Evolutionary conservation across 306 rosid genomes (phyloP).

Genomic region (Cucurbita argyrosperma): DNA sequence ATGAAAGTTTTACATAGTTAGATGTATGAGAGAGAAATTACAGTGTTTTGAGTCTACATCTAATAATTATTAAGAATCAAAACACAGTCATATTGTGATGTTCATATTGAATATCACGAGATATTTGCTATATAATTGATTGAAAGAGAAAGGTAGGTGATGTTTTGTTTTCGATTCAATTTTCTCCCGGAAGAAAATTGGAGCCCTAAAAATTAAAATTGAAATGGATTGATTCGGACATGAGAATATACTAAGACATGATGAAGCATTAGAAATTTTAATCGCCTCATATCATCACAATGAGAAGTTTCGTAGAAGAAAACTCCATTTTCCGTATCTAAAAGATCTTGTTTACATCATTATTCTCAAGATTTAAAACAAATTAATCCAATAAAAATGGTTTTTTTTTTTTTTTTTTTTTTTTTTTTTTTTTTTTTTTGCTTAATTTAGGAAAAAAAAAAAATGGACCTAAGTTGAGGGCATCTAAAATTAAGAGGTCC

Average conservation of each 20-base stretch:
- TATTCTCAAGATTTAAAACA: not conserved
- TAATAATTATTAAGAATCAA: not conserved
- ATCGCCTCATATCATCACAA: not conserved
- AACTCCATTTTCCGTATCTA: not conserved
- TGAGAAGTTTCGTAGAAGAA: not conserved
- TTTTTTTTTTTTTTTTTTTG: not conserved
- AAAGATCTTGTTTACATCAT: not conserved
- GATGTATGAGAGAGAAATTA: not conserved
- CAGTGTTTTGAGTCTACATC: not conserved
- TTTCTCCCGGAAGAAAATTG: not conserved
- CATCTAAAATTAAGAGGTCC: not conserved
- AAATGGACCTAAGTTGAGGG: not conserved
- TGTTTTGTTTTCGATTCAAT: not conserved
- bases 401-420: not conserved
- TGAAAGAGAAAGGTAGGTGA: not conserved
- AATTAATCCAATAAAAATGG: not conserved
- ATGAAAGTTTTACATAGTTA: rapidly evolving
- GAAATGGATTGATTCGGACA: too few relatives aligned
- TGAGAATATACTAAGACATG: too few relatives aligned
- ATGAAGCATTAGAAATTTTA: too few relatives aligned
- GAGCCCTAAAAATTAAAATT: not conserved
- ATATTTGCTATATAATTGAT: not conserved
- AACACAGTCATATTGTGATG: rapidly evolving
- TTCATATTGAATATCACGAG: not conserved
- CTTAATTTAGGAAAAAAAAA: not conserved